Conservation (phyloP, 1,284 basidiomycete species). For the Malassezia vespertilionis region DNA sequence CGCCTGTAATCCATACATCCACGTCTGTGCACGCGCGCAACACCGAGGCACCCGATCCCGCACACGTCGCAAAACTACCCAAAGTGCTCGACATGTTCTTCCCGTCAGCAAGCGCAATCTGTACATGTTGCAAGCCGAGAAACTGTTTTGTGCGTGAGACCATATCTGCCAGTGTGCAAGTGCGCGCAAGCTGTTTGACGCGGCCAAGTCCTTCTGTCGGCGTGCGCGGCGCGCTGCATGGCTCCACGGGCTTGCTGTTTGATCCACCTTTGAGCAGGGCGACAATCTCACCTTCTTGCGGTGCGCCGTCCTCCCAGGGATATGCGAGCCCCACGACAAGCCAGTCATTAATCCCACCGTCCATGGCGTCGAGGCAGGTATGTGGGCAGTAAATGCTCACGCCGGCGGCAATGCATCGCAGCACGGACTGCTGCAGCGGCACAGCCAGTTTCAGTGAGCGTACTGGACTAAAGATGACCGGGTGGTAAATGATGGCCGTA, state of each 20-base stretch:
- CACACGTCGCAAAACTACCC: slow-evolving; percentile 33
- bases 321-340: slow-evolving; percentile 25
- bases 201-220: slow-evolving; percentile 11
- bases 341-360: slow-evolving; percentile 64
- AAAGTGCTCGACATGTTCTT: slow-evolving; percentile 18
- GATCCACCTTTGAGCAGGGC: neutral
- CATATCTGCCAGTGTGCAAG: neutral
- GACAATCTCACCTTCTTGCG: neutral
- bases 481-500: slow-evolving; percentile 64
- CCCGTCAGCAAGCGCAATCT: slow-evolving; percentile 19
- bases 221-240: slow-evolving; percentile 11
- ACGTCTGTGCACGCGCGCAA: slow-evolving; percentile 23
- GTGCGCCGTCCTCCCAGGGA: slow-evolving; percentile 14
- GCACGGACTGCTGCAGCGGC: slow-evolving; percentile 67
- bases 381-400: slow-evolving; percentile 80
- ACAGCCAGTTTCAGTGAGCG: slow-evolving; percentile 66
- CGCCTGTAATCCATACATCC: slow-evolving; percentile 41
- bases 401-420: slow-evolving; percentile 66
- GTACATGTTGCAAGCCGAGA: slow-evolving; percentile 6
- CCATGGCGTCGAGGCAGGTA: slow-evolving; percentile 68
- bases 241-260: slow-evolving; percentile 6
- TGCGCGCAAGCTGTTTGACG: neutral
- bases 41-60: slow-evolving; percentile 37
- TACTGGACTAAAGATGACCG: slow-evolving; percentile 69
- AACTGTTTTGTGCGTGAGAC: slow-evolving; percentile 2